phyloP scores from a whole-genome alignment of 306 rosid species.

The Cajanus cajan region DNA sequence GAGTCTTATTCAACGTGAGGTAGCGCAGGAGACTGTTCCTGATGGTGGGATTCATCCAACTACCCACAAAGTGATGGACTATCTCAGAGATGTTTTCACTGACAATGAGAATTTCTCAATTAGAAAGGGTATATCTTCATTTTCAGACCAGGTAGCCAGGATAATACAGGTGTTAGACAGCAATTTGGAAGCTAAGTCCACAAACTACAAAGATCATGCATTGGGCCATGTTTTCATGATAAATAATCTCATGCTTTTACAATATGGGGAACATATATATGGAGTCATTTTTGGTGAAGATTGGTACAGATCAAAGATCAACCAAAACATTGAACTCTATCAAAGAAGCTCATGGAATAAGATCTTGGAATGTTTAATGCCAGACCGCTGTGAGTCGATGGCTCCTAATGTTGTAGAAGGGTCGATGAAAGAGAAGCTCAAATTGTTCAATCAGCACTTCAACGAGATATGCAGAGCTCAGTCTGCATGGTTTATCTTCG shows the following conservation, averaged over 20 bases:
- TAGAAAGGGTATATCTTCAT: background rate
- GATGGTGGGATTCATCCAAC: background rate
- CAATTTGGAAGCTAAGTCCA: slow-evolving; percentile 64
- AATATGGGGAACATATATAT: background rate
- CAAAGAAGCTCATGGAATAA: slow-evolving; percentile 60
- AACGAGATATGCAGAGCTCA: background rate
- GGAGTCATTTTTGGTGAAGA: slow-evolving; percentile 39
- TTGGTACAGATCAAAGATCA: slow-evolving; percentile 48
- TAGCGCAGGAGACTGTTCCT: background rate
- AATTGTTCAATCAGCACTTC: slow-evolving; percentile 27
- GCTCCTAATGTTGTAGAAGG: slow-evolving; percentile 28
- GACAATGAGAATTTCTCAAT: background rate
- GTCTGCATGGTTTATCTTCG: slow-evolving; percentile 19
- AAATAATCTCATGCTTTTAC: slow-evolving; percentile 47
- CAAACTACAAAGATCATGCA: slow-evolving; percentile 51
- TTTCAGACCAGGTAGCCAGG: background rate
- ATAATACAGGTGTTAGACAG: slow-evolving; percentile 62
- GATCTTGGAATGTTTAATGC: slow-evolving; percentile 45
- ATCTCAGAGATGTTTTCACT: background rate
- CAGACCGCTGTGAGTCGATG: slow-evolving; percentile 43
- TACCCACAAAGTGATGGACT: background rate
- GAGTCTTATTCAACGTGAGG: background rate
- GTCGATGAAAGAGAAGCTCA: slow-evolving; percentile 56
- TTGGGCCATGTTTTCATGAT: slow-evolving; percentile 58
- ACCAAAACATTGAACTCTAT: slow-evolving; percentile 47